Evolutionary conservation across 208 protist genomes (phyloP).

Genomic region (Trypanosoma brucei): DNA sequence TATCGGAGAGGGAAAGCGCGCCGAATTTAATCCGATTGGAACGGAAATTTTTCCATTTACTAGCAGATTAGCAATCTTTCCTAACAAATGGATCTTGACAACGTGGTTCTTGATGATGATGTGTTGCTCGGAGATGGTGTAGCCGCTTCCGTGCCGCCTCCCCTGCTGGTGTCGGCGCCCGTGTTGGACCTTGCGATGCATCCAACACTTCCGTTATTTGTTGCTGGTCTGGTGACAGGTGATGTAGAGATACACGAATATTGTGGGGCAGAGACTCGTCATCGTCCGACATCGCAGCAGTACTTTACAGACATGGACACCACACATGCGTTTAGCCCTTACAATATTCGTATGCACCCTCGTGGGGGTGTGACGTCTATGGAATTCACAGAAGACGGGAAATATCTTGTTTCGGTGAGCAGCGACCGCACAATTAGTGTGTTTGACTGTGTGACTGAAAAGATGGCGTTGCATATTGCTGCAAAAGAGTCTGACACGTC

Average conservation of each 20-base stretch:
- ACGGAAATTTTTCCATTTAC: too few species aligned
- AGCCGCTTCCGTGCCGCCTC: conserved; percentile 51
- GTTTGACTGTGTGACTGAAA: conserved; percentile 71
- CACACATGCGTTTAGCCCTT: conserved; percentile 2
- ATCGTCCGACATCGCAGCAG: conserved; percentile 10
- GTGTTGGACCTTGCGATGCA: conserved; percentile 83
- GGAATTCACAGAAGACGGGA: conserved; percentile 87
- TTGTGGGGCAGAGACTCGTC: conserved; percentile 41
- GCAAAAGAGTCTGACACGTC: conserved; percentile 19
- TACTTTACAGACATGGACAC: conserved; percentile 11
- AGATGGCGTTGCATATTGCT: conserved; percentile 70
- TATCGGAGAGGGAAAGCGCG: too few species aligned
- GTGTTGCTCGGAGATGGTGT: conserved; percentile 61
- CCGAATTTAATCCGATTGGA: too few species aligned
- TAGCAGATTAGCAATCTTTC: too few species aligned
- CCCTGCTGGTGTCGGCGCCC: conserved; percentile 45
- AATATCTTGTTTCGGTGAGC: conserved; percentile 74
- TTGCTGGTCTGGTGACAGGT: conserved; percentile 71
- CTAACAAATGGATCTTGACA: conserved; percentile 54
- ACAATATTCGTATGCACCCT: conserved; percentile 83
- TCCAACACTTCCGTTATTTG: conserved; percentile 62
- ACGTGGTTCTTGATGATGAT: conserved; percentile 28
- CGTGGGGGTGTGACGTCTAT: conserved; percentile 59
- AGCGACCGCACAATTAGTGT: conserved; percentile 80
- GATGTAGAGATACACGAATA: conserved; percentile 83